phyloP scores from a whole-genome alignment of 208 protist species.

The Crithidia mellificae region DNA sequence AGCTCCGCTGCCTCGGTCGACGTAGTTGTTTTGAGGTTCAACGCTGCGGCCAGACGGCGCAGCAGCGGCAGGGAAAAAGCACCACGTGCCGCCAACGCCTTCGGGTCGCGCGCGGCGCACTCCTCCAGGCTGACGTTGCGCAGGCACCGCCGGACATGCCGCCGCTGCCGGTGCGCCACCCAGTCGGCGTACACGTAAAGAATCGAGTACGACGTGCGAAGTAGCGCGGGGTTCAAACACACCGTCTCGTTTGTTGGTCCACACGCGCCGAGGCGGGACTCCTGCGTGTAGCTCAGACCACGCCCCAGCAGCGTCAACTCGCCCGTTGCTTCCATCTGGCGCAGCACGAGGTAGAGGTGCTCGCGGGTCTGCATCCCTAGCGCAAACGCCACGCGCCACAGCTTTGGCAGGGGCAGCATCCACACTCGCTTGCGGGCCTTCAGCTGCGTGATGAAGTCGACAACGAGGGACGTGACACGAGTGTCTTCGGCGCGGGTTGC shows the following conservation, averaged over 20 bases:
- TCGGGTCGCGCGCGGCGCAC: constrained; percentile 28
- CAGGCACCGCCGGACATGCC: constrained; percentile 23
- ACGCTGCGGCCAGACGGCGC: constrained; percentile 10
- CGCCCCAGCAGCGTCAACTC: constrained; percentile 20
- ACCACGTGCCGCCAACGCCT: constrained; percentile 23
- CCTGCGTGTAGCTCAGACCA: constrained; percentile 12
- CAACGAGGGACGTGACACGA: neutral
- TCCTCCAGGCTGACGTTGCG: constrained; percentile 29
- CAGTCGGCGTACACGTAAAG: constrained; percentile 18
- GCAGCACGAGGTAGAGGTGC: constrained; percentile 27
- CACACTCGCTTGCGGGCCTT: constrained; percentile 25
- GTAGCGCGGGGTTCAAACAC: constrained; percentile 19
- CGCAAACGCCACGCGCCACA: constrained; percentile 24
- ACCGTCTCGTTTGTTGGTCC: constrained; percentile 20
- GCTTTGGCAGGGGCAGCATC: constrained; percentile 17
- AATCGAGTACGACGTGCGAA: constrained; percentile 15
- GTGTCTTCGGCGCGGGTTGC: constrained; percentile 5
- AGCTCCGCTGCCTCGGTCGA: constrained; percentile 21
- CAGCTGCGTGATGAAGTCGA: constrained; percentile 27
- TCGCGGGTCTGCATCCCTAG: constrained; percentile 22
- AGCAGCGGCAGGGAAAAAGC: constrained; percentile 33
- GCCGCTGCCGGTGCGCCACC: constrained; percentile 11
- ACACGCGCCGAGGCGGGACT: neutral
- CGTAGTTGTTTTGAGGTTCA: constrained; percentile 18
- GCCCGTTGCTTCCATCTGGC: constrained; percentile 27